A percentile compares a stretch with the other conserved stretches of the same genome.
phyloP scores from a whole-genome alignment of 2,329 filamentous ascomycete genomes.

The Fusarium scirpi region DNA sequence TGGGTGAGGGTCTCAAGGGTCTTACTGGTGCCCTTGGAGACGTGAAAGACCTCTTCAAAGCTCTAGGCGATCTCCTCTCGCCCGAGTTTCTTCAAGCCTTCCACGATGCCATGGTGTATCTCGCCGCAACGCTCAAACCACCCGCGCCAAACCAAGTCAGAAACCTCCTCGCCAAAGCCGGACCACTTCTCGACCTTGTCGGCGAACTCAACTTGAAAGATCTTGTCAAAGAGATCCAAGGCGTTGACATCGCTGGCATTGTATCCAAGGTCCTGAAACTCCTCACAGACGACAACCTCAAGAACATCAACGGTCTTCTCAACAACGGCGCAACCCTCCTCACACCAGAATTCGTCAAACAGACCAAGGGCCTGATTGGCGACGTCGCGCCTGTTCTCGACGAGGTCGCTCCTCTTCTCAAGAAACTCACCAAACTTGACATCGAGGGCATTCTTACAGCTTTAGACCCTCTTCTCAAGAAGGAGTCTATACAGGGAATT shows the following conservation, averaged over 20 bases:
- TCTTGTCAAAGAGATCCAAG: constrained; percentile 49
- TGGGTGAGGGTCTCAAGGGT: constrained; percentile 35
- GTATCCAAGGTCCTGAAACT: constrained; percentile 49
- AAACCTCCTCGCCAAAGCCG: constrained; percentile 44
- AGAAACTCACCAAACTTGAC: constrained; percentile 50
- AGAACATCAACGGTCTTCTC: constrained; percentile 52
- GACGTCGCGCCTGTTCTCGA: constrained; percentile 51
- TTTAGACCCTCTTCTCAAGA: constrained; percentile 45
- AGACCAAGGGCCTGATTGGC: constrained; percentile 41
- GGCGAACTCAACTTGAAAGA: constrained; percentile 51
- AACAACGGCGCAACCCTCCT: constrained; percentile 54
- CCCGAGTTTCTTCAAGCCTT: constrained; percentile 56
- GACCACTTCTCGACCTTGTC: constrained; percentile 48
- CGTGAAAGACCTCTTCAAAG: constrained; percentile 45
- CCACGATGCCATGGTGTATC: constrained; percentile 57
- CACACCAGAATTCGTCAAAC: constrained; percentile 44
- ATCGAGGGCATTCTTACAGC: constrained; percentile 49
- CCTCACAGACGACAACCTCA: constrained; percentile 49
- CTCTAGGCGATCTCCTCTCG: constrained; percentile 50
- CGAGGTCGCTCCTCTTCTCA: constrained; percentile 49
- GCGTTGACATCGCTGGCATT: constrained; percentile 50
- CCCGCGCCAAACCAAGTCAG: constrained; percentile 52
- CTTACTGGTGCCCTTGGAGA: constrained; percentile 45
- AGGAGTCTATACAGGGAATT: constrained; percentile 46
- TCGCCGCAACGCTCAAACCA: constrained; percentile 54